Evolutionary conservation across 1,139 yeast genomes (phyloP).

Genomic region (Geotrichum restrictum): DNA sequence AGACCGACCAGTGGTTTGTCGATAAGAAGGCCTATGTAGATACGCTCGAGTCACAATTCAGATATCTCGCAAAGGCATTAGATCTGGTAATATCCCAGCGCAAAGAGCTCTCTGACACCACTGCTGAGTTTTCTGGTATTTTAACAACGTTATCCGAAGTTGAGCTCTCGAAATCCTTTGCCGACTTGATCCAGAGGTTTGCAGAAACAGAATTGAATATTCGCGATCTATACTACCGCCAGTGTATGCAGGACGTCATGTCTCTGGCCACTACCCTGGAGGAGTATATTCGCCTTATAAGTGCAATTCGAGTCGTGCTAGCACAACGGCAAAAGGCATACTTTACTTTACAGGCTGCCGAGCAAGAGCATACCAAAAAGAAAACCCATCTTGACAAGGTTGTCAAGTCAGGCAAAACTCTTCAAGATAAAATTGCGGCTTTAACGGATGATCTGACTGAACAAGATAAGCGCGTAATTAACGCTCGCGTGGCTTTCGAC

Average conservation of each 20-base stretch:
- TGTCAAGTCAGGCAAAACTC: constrained; percentile 53
- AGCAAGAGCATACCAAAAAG: constrained; percentile 48
- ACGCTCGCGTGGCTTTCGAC: constrained; percentile 57
- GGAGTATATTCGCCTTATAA: constrained; percentile 75
- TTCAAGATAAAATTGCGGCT: constrained; percentile 56
- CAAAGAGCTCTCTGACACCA: constrained; percentile 61
- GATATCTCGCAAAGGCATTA: constrained; percentile 63
- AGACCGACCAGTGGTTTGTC: constrained; percentile 73
- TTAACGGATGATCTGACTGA: constrained; percentile 56
- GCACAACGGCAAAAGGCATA: constrained; percentile 72
- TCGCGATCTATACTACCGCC: constrained; percentile 71
- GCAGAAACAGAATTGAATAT: constrained; percentile 69
- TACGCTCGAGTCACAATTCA: constrained; percentile 67
- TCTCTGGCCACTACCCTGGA: constrained; percentile 85
- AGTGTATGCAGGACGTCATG: constrained; percentile 78
- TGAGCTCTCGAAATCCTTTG: constrained; percentile 68
- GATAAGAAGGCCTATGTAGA: constrained; percentile 69
- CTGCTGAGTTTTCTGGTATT: constrained; percentile 59
- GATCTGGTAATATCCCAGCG: constrained; percentile 75
- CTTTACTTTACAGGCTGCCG: constrained; percentile 54
- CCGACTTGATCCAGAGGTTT: constrained; percentile 59
- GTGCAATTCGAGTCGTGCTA: constrained; percentile 70
- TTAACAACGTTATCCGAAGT: constrained; percentile 60
- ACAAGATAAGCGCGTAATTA: constrained; percentile 55
- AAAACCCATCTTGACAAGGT: constrained; percentile 52